Conservation (phyloP, 2,329 filamentous ascomycete species). For the Pseudocercospora crystallina region DNA sequence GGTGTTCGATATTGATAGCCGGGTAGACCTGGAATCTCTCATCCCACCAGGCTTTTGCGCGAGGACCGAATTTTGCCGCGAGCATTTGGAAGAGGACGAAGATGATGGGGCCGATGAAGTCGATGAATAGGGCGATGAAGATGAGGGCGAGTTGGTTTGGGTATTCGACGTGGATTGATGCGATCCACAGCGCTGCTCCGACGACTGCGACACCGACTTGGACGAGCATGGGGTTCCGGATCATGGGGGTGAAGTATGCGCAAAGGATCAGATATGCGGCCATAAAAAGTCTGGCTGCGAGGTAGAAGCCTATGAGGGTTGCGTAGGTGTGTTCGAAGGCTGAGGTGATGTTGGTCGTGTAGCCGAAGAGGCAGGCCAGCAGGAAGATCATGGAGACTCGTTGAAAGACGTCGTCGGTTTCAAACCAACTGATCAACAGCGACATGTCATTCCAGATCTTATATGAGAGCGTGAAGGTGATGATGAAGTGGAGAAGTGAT, state of each 20-base stretch:
- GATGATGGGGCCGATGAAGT: slow-evolving; percentile 51
- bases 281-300: slow-evolving; percentile 56
- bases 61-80: neutral
- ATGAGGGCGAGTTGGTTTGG: slow-evolving; percentile 53
- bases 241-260: slow-evolving; percentile 56
- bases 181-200: slow-evolving; percentile 56
- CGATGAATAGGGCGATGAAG: slow-evolving; percentile 56
- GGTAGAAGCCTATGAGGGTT: slow-evolving; percentile 61
- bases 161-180: slow-evolving; percentile 7
- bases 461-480: slow-evolving; percentile 62
- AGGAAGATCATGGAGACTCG: slow-evolving; percentile 60
- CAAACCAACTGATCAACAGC: slow-evolving; percentile 59
- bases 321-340: slow-evolving; percentile 58
- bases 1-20: slow-evolving; percentile 63
- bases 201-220: slow-evolving; percentile 48
- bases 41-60: slow-evolving; percentile 24
- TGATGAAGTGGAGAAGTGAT: slow-evolving; percentile 59
- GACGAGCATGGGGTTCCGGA: slow-evolving; percentile 56
- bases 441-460: slow-evolving; percentile 64
- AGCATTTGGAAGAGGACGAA: slow-evolving; percentile 42
- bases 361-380: slow-evolving; percentile 61
- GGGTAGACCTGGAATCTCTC: slow-evolving; percentile 58
- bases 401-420: slow-evolving; percentile 59
- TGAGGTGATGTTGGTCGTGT: slow-evolving; percentile 63
- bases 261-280: slow-evolving; percentile 51